Evolutionary conservation across 495 filamentous ascomycete species (phyloP).

Genomic region (Hypoxylon perforatum): DNA sequence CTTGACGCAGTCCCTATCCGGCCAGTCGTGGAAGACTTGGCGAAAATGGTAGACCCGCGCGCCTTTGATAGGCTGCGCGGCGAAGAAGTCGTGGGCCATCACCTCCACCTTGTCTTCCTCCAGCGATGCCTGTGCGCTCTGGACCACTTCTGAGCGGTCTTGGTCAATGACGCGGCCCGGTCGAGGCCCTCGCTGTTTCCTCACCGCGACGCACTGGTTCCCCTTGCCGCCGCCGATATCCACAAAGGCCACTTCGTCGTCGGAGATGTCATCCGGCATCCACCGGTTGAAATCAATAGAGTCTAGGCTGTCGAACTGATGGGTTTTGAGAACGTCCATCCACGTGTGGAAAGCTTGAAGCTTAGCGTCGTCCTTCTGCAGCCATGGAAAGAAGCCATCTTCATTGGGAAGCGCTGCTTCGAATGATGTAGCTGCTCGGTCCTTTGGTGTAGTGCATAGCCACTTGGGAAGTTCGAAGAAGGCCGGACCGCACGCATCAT

Average conservation of each 20-base stretch:
- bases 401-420: neutral
- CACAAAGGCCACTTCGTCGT: neutral
- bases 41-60: constrained; percentile 61
- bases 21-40: constrained; percentile 53
- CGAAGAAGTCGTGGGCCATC: constrained; percentile 58
- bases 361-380: neutral
- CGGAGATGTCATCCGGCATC: neutral
- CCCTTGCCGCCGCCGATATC: neutral
- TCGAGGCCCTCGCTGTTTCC: neutral
- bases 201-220: neutral
- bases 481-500: neutral
- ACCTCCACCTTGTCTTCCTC: constrained; percentile 16
- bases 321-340: neutral
- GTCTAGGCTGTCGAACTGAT: neutral
- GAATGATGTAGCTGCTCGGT: neutral
- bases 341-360: neutral
- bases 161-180: neutral
- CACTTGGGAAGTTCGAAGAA: neutral
- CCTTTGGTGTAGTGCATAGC: neutral
- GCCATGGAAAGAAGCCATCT: neutral
- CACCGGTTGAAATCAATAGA: neutral
- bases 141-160: neutral
- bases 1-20: constrained; percentile 43
- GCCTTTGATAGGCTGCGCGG: constrained; percentile 54
- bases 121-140: neutral